Conservation (phyloP, 768 basidiomycete genomes). For the Lyophyllum semitale region DNA sequence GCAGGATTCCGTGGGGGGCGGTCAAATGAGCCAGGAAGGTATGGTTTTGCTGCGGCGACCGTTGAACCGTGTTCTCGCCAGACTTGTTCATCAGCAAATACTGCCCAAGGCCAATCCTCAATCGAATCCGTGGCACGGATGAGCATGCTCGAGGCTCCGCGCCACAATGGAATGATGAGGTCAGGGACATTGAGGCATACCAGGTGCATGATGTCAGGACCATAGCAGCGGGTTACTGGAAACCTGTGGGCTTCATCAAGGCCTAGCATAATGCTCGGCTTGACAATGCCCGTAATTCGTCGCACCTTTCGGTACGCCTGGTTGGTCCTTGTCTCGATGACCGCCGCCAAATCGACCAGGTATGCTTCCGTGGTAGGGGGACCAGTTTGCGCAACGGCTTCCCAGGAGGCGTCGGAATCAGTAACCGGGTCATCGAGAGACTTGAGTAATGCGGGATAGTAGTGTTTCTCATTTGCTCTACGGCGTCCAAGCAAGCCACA, state of each 20-base stretch:
- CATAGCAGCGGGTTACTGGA: conserved; percentile 31
- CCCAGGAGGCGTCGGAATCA: conserved; percentile 23
- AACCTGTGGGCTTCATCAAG: conserved; percentile 20
- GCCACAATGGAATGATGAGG: conserved; percentile 35
- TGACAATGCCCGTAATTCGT: conserved; percentile 33
- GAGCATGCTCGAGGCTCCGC: conserved; percentile 21
- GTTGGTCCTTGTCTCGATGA: conserved; percentile 18
- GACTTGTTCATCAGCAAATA: conserved; percentile 21
- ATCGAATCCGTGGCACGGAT: conserved; percentile 15
- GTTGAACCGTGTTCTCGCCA: conserved; percentile 37
- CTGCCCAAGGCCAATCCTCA: conserved; percentile 30
- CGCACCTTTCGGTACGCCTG: conserved; percentile 15
- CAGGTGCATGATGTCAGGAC: conserved; percentile 41
- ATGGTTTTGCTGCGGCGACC: conserved; percentile 29
- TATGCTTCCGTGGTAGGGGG: conserved; percentile 7
- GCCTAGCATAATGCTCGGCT: conserved; percentile 36
- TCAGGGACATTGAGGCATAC: conserved; percentile 41
- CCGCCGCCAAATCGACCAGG: conserved; percentile 1
- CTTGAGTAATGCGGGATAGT: conserved; percentile 23
- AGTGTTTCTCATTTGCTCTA: conserved; percentile 14
- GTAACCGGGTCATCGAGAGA: conserved; percentile 19
- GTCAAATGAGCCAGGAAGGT: conserved; percentile 20
- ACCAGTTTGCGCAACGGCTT: conserved; percentile 10
- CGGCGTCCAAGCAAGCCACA: conserved; percentile 19
- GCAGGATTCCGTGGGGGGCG: conserved; percentile 34